Percentiles rank a stretch among this genome's conserved stretches.
Conservation (phyloP, 2,329 filamentous ascomycete genomes). For the Alternaria infectoria region DNA sequence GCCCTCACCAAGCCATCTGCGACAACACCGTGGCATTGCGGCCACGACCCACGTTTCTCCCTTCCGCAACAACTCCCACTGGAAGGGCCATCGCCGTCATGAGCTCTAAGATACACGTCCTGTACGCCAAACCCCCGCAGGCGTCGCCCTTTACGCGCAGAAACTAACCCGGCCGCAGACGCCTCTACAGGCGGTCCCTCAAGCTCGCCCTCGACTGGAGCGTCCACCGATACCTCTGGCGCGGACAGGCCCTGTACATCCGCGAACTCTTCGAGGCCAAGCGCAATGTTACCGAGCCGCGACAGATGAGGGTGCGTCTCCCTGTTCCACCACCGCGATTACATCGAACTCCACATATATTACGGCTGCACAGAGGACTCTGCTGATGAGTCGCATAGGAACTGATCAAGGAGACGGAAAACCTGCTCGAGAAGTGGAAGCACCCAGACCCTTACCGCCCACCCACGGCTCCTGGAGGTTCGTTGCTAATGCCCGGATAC, state of each 20-base stretch:
- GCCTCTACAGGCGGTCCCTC: slow-evolving; percentile 87
- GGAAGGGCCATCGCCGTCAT: slow-evolving; percentile 38
- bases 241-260: slow-evolving; percentile 95
- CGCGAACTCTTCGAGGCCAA: slow-evolving; percentile 95
- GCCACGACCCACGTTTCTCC: slow-evolving; percentile 19
- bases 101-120: slow-evolving; percentile 49
- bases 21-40: slow-evolving; percentile 39
- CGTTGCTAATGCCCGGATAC: slow-evolving; percentile 24
- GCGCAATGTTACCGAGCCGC: slow-evolving; percentile 79
- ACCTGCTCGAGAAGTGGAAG: slow-evolving; percentile 90
- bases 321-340: background rate
- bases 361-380: background rate
- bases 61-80: slow-evolving; percentile 19
- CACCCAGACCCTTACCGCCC: slow-evolving; percentile 92
- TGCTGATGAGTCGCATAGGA: slow-evolving; percentile 61
- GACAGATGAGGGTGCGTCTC: slow-evolving; percentile 77
- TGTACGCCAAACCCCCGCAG: slow-evolving; percentile 34
- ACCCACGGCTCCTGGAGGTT: slow-evolving; percentile 93
- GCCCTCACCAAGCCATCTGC: slow-evolving; percentile 21
- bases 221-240: slow-evolving; percentile 90
- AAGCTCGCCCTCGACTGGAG: slow-evolving; percentile 96
- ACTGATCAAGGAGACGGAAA: slow-evolving; percentile 85
- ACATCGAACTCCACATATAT: slow-evolving; percentile 1
- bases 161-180: slow-evolving; percentile 53
- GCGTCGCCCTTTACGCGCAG: slow-evolving; percentile 16